Percentiles rank a stretch among this genome's conserved stretches.
phyloP scores from a whole-genome alignment of 768 basidiomycete species.

The Calocybe gangraenosa region DNA sequence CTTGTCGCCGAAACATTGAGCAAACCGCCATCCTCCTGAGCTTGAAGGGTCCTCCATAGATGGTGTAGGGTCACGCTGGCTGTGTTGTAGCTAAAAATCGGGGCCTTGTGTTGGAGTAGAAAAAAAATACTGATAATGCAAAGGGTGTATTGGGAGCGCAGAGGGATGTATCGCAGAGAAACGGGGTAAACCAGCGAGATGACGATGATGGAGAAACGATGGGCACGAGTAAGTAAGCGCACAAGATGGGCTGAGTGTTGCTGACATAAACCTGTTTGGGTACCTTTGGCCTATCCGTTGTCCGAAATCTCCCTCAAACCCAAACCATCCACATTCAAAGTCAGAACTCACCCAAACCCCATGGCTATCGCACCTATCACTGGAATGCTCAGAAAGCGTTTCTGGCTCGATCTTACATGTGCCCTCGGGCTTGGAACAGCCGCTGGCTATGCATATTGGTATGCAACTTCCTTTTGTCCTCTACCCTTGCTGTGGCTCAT shows the following conservation, averaged over 20 bases:
- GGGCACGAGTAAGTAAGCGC: constrained; percentile 18
- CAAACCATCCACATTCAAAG: constrained; percentile 19
- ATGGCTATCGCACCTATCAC: constrained; percentile 92
- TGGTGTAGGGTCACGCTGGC: constrained; percentile 20
- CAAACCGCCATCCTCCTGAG: constrained; percentile 95
- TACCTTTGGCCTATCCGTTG: constrained; percentile 13
- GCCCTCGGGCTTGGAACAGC: constrained; percentile 74
- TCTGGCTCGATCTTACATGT: constrained; percentile 80
- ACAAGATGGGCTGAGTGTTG: constrained; percentile 20
- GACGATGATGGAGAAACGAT: constrained; percentile 21
- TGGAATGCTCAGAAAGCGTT: constrained; percentile 88
- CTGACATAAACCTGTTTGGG: constrained; percentile 21
- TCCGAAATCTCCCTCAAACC: constrained; percentile 36
- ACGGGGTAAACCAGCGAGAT: constrained; percentile 13
- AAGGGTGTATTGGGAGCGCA: constrained; percentile 9
- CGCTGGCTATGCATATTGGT: constrained; percentile 84
- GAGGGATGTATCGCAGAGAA: constrained; percentile 20
- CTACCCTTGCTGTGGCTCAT: constrained; percentile 15
- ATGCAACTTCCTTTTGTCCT: constrained; percentile 27
- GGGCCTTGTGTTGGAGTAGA: constrained; percentile 15
- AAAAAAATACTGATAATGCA: constrained; percentile 20
- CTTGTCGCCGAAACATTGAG: constrained; percentile 99
- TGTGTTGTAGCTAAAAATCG: constrained; percentile 18
- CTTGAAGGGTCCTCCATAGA: constrained; percentile 80
- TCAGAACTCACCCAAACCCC: constrained; percentile 15